Conservation (phyloP, 1,139 yeast species). For the Candida smagusa region DNA sequence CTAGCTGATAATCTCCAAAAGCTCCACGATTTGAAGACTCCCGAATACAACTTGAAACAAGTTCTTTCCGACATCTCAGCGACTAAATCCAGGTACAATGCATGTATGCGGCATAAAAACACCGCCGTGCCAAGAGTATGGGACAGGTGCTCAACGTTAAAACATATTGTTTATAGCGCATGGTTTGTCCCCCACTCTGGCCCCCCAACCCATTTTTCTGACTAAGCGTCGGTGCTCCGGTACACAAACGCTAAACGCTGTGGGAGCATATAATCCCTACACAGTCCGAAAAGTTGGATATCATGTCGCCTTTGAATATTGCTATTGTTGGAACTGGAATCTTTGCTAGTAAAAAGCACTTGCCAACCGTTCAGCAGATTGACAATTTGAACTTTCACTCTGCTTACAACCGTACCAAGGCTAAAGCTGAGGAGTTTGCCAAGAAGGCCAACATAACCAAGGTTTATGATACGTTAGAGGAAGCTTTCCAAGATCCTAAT, state of each 20-base stretch:
- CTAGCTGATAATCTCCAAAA: slow-evolving; percentile 8
- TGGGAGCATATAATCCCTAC: too few relatives aligned
- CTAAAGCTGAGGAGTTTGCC: slow-evolving; percentile 84
- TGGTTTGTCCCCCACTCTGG: too few relatives aligned
- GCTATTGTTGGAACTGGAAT: slow-evolving; percentile 91
- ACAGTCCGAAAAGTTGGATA: too few relatives aligned
- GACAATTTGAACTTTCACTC: slow-evolving; percentile 40
- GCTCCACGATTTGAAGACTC: slow-evolving; percentile 8
- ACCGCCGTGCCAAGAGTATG: too few relatives aligned
- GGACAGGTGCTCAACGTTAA: too few relatives aligned
- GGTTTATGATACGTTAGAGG: slow-evolving; percentile 65
- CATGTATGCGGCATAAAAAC: background rate
- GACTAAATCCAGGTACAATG: slow-evolving; percentile 2
- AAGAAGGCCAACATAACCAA: slow-evolving; percentile 51
- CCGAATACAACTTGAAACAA: slow-evolving; percentile 10
- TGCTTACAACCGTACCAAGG: slow-evolving; percentile 76
- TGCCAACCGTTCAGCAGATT: slow-evolving; percentile 62
- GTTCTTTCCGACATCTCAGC: slow-evolving; percentile 10
- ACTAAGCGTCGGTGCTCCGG: background rate
- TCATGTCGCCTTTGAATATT: slow-evolving; percentile 38
- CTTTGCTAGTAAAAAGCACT: slow-evolving; percentile 79
- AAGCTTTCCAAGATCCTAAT: slow-evolving; percentile 55
- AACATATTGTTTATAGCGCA: too few relatives aligned
- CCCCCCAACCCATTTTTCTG: background rate
- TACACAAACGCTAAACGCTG: too few relatives aligned